These are phyloP conservation scores for Hypoxylon sp. DNA, from an alignment of 2,329 filamentous ascomycete genomes.

Conservation along the genomic window DNA sequence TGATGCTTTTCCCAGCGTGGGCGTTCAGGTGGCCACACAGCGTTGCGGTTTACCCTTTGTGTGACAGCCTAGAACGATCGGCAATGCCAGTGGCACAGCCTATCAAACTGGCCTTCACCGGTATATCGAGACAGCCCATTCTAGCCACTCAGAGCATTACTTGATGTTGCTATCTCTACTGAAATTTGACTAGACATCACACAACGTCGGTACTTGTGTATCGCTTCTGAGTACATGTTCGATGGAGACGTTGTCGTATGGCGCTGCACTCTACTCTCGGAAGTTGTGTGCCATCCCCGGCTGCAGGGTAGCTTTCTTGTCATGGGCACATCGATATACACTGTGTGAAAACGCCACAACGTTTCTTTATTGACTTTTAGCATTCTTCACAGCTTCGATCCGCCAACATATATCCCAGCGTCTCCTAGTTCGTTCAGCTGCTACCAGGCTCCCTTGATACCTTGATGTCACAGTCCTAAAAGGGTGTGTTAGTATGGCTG, in stretches of 20 bases:
- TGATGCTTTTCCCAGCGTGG: not conserved
- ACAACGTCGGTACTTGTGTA: not conserved
- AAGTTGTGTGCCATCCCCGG: not conserved
- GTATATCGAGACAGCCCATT: not conserved
- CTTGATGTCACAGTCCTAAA: not conserved
- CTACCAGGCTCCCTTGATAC: not conserved
- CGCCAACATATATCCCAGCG: not conserved
- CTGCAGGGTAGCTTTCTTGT: not conserved
- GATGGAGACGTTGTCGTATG: not conserved
- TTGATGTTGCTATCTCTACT: not conserved
- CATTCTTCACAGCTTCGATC: not conserved
- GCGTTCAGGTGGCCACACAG: constrained; percentile 24
- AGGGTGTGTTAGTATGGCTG: not conserved
- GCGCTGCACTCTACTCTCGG: not conserved
- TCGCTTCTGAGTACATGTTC: not conserved
- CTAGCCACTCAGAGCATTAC: not conserved
- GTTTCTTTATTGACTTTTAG: not conserved
- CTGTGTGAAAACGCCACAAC: not conserved
- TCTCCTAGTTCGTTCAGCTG: not conserved
- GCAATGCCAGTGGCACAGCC: not conserved
- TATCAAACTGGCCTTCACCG: not conserved
- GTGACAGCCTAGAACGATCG: not conserved
- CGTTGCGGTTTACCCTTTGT: not conserved
- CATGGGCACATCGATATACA: not conserved
- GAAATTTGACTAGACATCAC: not conserved